Evolutionary conservation across 306 rosid genomes (phyloP), one percentile per base, ranked within the genome.

Genomic region (Luffa aegyptiaca): DNA sequence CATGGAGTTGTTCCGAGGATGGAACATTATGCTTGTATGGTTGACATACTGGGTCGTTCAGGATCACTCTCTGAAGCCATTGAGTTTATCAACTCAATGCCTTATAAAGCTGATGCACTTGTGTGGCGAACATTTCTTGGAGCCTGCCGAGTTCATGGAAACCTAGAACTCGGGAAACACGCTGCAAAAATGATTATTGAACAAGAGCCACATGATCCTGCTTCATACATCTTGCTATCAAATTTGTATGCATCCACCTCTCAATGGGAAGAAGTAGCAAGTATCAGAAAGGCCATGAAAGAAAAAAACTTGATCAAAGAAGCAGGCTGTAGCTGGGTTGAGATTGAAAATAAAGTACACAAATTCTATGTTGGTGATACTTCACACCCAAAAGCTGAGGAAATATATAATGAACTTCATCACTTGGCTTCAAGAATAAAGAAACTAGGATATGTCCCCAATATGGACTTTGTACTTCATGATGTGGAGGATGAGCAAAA

Each of bases 81-180:
- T 55, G 83, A 83, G 36, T 88, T 88, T 74, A 83, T 90, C 14
- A 76, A 80, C 74, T 83, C 88, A 9, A 90, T 90, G 91, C 91
- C 95, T 72, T 86, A 76, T 81, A 83, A 79, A 20, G 92, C 90
- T 46, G 91, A 88, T 51, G 86, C 89, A 0, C 79, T 90, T 63
- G 91, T 90, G 11, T 90, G 92, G 92, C 92, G 95, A 65, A 83
- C 92, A 44, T 90, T 90, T 82, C 94, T 90, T 9, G 90, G 90
- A 59, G 87, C 94, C 71, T 90, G 90, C 21, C 85, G 80, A 82
- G 87, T 90, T 84, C 91, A 88, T 46, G 80, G 79, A 8, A 84
- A 90, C 83, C 80, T 87, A 3, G 84, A 87, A 75, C 88, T 90
- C 21, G 94, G 94, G 44, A 85, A 88, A 87, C 74, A 83, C 26